A percentile compares a stretch with the other conserved stretches of the same genome.
Evolutionary conservation across 2,329 filamentous ascomycete genomes (phyloP).

Genomic region (Neopestalotiopsis sp.): DNA sequence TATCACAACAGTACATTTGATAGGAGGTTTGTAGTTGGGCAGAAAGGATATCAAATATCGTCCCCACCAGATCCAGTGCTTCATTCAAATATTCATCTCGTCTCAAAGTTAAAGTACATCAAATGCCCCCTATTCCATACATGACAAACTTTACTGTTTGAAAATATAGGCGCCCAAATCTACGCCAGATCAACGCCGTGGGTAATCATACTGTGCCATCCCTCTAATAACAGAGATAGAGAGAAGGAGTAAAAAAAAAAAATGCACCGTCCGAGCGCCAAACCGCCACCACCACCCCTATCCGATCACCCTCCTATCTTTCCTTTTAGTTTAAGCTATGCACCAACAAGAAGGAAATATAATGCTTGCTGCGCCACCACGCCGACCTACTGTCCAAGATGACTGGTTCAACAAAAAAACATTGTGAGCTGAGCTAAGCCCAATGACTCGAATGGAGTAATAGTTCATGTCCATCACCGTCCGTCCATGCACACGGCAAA

Average conservation of each 20-base stretch:
- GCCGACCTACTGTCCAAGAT: too few relatives aligned
- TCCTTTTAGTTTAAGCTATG: background rate
- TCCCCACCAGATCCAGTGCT: background rate
- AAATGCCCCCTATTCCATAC: background rate
- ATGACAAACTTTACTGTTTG: background rate
- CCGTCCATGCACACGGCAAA: conserved; percentile 32
- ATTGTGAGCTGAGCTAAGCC: background rate
- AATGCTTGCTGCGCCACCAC: too few relatives aligned
- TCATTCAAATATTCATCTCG: background rate
- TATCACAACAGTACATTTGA: too few relatives aligned
- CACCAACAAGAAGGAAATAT: background rate
- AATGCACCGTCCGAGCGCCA: background rate
- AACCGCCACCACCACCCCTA: background rate
- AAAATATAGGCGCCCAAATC: background rate
- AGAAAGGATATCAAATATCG: background rate
- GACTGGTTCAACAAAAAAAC: too few relatives aligned
- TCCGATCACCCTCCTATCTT: too few relatives aligned
- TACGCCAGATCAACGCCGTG: background rate
- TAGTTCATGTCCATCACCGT: conserved; percentile 22
- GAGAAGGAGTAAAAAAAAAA: background rate
- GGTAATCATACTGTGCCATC: background rate
- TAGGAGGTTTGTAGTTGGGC: background rate
- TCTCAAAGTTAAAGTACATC: background rate
- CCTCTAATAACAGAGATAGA: background rate
- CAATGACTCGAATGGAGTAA: background rate